Percentiles rank a stretch among this genome's conserved stretches.
phyloP scores from a whole-genome alignment of 768 basidiomycete genomes.

The Phanerodontia chrysosporium region DNA sequence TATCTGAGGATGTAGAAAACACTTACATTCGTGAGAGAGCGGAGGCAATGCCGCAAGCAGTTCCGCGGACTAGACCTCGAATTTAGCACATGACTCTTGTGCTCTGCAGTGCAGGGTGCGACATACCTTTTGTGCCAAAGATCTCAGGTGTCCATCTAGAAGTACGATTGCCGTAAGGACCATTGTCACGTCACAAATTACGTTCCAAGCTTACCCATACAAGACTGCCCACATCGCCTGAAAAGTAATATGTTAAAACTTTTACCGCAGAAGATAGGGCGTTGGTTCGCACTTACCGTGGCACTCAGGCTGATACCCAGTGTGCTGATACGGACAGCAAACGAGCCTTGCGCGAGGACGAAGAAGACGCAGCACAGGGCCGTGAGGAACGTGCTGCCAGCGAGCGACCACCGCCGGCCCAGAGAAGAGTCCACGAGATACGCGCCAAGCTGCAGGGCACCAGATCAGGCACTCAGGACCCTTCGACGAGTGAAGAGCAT shows the following conservation, averaged over 20 bases:
- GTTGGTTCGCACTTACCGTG: slow-evolving; percentile 43
- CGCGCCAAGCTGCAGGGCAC: slow-evolving; percentile 64
- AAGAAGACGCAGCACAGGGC: slow-evolving; percentile 73
- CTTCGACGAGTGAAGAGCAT: not conserved
- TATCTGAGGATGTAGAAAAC: not conserved
- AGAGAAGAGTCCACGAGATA: slow-evolving; percentile 69
- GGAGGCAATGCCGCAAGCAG: slow-evolving; percentile 84
- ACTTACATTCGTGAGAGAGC: slow-evolving; percentile 80
- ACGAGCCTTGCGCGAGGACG: slow-evolving; percentile 48
- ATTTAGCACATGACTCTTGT: not conserved
- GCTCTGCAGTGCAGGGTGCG: not conserved
- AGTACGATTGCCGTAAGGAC: not conserved
- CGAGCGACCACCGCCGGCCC: slow-evolving; percentile 70
- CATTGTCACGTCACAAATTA: not conserved
- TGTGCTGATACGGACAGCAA: slow-evolving; percentile 62
- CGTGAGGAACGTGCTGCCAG: slow-evolving; percentile 71
- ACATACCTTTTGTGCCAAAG: slow-evolving; percentile 69
- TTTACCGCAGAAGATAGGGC: not conserved
- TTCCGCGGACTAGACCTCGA: slow-evolving; percentile 61
- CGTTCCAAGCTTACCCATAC: slow-evolving; percentile 47
- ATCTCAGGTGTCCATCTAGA: slow-evolving; percentile 79
- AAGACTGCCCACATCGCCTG: slow-evolving; percentile 86
- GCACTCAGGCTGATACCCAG: slow-evolving; percentile 76
- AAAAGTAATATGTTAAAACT: not conserved
- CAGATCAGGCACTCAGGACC: not conserved